Evolutionary conservation across 345 rosid species (phyloP).

Genomic region (Eutrema yunnanense): DNA sequence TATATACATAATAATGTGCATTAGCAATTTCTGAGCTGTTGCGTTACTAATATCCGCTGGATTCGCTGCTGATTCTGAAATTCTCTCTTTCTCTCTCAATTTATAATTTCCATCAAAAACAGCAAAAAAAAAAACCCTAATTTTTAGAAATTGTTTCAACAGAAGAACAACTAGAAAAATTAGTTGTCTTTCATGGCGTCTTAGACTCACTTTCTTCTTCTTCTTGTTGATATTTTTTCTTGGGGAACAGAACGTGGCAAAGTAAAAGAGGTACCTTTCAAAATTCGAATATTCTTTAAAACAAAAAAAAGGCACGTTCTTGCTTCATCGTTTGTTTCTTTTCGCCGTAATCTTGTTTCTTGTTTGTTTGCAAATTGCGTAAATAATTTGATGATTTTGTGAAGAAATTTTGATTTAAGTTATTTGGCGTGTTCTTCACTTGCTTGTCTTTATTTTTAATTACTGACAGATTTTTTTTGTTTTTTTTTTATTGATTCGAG

Average conservation of each 20-base stretch:
- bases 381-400: neutral
- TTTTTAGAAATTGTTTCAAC: slow-evolving; percentile 7
- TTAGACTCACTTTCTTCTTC: neutral
- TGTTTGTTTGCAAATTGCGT: neutral
- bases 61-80: neutral
- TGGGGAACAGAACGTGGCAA: slow-evolving; percentile 20
- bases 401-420: neutral
- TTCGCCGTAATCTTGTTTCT: neutral
- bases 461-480: neutral
- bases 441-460: neutral
- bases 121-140: slow-evolving; percentile 7
- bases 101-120: neutral
- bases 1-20: neutral
- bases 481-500: neutral
- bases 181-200: neutral
- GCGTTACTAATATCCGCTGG: slow-evolving; percentile 19
- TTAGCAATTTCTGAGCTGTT: slow-evolving; percentile 10
- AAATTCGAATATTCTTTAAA: neutral
- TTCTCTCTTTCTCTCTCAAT: neutral
- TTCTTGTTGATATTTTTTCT: too few relatives aligned
- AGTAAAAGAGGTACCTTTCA: slow-evolving; percentile 17
- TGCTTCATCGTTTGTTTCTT: slow-evolving; percentile 2
- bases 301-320: slow-evolving; percentile 4
- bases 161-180: slow-evolving; percentile 1
- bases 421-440: slow-evolving; percentile 4